These are phyloP conservation scores for Verticillium isaacii DNA, from an alignment of 2,329 filamentous ascomycete genomes.

Conservation along the genomic window DNA sequence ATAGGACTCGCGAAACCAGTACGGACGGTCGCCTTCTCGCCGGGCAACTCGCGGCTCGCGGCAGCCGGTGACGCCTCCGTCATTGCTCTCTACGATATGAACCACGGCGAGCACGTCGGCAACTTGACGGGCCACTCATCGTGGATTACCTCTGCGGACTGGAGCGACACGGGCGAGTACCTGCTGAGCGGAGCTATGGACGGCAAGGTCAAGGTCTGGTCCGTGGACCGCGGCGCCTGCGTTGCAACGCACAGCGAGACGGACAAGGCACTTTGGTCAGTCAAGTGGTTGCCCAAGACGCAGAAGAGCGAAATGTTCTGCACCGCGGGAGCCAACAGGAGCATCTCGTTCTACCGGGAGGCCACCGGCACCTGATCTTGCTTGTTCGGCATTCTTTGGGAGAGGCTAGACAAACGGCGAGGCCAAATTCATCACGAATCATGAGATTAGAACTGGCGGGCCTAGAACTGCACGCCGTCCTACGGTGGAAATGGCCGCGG, in stretches of 20 bases:
- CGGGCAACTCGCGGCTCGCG: constrained; percentile 76
- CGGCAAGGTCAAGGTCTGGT: constrained; percentile 95
- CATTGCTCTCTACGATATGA: constrained; percentile 88
- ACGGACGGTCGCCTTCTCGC: constrained; percentile 81
- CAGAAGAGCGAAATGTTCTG: constrained; percentile 68
- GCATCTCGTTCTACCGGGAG: constrained; percentile 78
- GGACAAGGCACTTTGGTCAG: constrained; percentile 77
- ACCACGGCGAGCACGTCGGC: constrained; percentile 86
- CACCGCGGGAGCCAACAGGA: constrained; percentile 70
- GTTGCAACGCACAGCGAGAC: constrained; percentile 93
- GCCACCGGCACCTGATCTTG: constrained; percentile 53
- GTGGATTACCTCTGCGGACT: constrained; percentile 89
- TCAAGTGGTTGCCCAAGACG: constrained; percentile 76
- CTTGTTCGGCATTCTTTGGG: not conserved
- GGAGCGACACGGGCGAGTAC: constrained; percentile 90
- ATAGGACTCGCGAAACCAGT: constrained; percentile 81
- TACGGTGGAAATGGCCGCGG: too few species aligned
- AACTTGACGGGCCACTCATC: constrained; percentile 74
- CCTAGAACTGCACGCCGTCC: too few species aligned
- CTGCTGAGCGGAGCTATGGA: constrained; percentile 84
- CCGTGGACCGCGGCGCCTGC: constrained; percentile 74
- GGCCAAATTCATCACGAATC: not conserved
- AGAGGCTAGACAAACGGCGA: not conserved
- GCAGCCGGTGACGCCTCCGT: constrained; percentile 85
- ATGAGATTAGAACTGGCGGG: too few species aligned